phyloP scores from a whole-genome alignment of 2,329 filamentous ascomycete species.

The Zymoseptoria pseudotritici region DNA sequence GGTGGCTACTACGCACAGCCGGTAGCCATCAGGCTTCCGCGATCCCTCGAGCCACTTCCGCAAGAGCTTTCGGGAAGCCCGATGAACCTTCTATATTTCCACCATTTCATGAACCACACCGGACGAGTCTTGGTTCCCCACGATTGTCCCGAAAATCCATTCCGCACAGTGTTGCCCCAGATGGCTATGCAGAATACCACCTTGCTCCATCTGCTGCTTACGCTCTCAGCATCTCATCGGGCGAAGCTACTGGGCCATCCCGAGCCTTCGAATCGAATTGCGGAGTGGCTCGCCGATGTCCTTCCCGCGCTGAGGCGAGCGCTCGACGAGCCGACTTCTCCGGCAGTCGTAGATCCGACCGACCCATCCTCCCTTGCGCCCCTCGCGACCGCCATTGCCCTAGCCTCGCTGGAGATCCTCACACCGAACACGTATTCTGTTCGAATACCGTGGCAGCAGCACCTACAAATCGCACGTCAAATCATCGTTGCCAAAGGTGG shows the following conservation, averaged over 20 bases:
- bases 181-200: slow-evolving; percentile 65
- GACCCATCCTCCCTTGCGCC: slow-evolving; percentile 63
- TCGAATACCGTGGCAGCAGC: slow-evolving; percentile 72
- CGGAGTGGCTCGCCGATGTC: slow-evolving; percentile 72
- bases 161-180: slow-evolving; percentile 54
- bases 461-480: slow-evolving; percentile 67
- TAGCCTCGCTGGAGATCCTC: slow-evolving; percentile 75
- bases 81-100: slow-evolving; percentile 72
- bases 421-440: slow-evolving; percentile 74
- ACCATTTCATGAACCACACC: slow-evolving; percentile 73
- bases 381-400: slow-evolving; percentile 75
- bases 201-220: slow-evolving; percentile 67
- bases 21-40: slow-evolving; percentile 57
- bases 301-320: slow-evolving; percentile 64
- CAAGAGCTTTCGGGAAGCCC: slow-evolving; percentile 57
- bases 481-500: slow-evolving; percentile 63
- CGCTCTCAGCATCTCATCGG: slow-evolving; percentile 78
- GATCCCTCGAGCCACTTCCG: slow-evolving; percentile 50
- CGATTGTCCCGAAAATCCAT: slow-evolving; percentile 54
- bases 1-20: slow-evolving; percentile 64
- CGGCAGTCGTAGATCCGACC: slow-evolving; percentile 30
- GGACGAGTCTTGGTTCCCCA: slow-evolving; percentile 58
- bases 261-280: slow-evolving; percentile 70
- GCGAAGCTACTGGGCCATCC: slow-evolving; percentile 65
- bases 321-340: slow-evolving; percentile 35